Base-by-base conservation (phyloP, 345 rosid genomes). In the Hevea brasiliensis region DNA sequence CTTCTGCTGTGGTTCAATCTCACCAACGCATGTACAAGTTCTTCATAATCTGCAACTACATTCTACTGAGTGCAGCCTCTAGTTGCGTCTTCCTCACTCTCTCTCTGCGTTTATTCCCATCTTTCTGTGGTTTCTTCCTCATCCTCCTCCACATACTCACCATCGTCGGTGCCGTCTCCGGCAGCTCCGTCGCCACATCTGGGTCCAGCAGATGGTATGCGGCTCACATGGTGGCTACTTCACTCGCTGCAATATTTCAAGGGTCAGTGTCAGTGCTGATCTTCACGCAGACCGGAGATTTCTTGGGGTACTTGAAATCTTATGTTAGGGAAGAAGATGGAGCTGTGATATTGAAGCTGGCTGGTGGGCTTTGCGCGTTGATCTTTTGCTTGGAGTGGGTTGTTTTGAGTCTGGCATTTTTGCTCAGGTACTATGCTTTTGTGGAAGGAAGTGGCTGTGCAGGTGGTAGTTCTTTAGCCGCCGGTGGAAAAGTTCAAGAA, bases 301-400 rank as follows among this genome's bases (percentile, higher is more conserved):
- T 95, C 72, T 85, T 95, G 0, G 87, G 82, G 41, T 76, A 86
- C 67, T 80, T 95, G 80, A 89, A 89, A 79, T 87, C 98, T 14
- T 92, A 95, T 66, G 99, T 93, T 4, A 81, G 92, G 69, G 94
- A 92, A 63, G 96, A 90, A 65, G 98, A 95, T 60, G 99, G 85
- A 0, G 84, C 81, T 13, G 75, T 89, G 81, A 95, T 95, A 12
- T 65, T 95, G 81, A 95, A 85, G 79, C 56, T 95, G 69, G 91
- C 86, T 20, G 98, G 99, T n/a, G 97, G 93, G 57, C 81, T 95
- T 12, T 84, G 93, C 45, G 72, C 77, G 76, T 27, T 86, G 79
- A 91, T 93, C 8, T 95, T 95, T 72, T 85, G 86, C 80, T 68
- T 93, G 68, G 94, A 89, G 82, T 92, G 99, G 99, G 88, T 86